Evolutionary conservation across 495 filamentous ascomycete species (phyloP).

Genomic region (Lophiostoma macrostomum): DNA sequence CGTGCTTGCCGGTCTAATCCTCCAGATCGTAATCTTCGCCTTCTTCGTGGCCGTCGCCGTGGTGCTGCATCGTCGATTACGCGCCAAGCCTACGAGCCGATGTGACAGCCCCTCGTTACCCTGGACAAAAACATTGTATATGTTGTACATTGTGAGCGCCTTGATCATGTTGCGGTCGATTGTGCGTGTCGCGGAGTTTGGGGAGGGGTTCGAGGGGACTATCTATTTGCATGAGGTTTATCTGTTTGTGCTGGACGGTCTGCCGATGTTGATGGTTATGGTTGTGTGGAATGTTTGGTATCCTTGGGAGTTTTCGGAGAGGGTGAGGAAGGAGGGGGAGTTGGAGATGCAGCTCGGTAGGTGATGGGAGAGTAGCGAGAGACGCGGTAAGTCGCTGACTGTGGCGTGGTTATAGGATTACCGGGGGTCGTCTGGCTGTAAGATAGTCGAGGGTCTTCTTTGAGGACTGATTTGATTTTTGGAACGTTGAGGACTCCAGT

Average conservation of each 20-base stretch:
- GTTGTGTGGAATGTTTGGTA: neutral
- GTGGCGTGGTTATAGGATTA: too few species aligned
- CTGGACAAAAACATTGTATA: neutral
- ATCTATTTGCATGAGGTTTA: neutral
- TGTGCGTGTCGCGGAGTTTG: neutral
- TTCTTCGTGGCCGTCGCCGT: constrained; percentile 44
- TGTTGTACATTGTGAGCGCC: neutral
- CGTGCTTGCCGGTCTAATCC: constrained; percentile 42
- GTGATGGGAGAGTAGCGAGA: too few species aligned
- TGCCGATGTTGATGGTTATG: neutral
- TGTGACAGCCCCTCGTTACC: neutral
- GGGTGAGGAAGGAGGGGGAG: too few species aligned
- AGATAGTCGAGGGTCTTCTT: too few species aligned
- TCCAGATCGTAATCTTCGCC: constrained; percentile 46
- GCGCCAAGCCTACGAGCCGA: neutral
- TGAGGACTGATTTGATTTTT: too few species aligned
- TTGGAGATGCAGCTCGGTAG: too few species aligned
- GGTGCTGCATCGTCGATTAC: too few species aligned
- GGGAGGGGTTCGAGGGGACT: neutral
- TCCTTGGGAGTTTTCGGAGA: neutral
- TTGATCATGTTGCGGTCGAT: constrained; percentile 1
- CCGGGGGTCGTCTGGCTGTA: too few species aligned
- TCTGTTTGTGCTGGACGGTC: neutral
- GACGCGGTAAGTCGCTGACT: too few species aligned
- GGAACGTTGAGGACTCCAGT: too few species aligned